A percentile compares a stretch with the other conserved stretches of the same genome.
Evolutionary conservation across 345 rosid genomes (phyloP).

Genomic region (Euphorbia pulcherrima): DNA sequence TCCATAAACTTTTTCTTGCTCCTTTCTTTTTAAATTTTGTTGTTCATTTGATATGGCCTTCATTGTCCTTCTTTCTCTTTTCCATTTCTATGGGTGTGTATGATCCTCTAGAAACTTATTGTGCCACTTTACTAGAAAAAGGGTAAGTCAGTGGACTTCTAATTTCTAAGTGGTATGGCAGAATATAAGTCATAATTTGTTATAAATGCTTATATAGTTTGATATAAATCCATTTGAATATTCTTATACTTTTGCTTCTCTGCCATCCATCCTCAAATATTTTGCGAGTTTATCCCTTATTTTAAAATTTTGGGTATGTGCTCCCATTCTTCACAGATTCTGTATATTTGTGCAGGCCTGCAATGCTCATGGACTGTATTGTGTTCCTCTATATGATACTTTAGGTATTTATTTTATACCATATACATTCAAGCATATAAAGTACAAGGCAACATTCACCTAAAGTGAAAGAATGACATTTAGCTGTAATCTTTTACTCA

Average conservation of each 20-base stretch:
- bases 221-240: neutral
- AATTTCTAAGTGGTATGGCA: neutral
- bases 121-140: neutral
- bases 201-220: neutral
- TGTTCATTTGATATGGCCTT: neutral
- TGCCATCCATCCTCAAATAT: neutral
- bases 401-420: constrained; percentile 52
- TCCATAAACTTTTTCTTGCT: neutral
- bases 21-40: neutral
- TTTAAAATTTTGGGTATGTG: neutral
- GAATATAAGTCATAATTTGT: neutral
- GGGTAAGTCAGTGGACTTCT: neutral
- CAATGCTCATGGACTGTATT: constrained; percentile 92
- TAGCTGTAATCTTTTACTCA: too few species aligned
- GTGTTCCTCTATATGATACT: constrained; percentile 96
- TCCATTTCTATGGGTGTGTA: neutral
- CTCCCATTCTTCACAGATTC: constrained; percentile 5
- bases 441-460: neutral
- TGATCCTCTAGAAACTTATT: neutral
- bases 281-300: neutral
- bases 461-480: too few species aligned
- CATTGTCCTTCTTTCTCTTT: neutral
- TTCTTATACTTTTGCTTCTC: too few species aligned
- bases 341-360: constrained; percentile 68
- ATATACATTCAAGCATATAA: neutral